Evolutionary conservation across 306 rosid genomes (phyloP).

Genomic region (Lathyrus tuberosus): DNA sequence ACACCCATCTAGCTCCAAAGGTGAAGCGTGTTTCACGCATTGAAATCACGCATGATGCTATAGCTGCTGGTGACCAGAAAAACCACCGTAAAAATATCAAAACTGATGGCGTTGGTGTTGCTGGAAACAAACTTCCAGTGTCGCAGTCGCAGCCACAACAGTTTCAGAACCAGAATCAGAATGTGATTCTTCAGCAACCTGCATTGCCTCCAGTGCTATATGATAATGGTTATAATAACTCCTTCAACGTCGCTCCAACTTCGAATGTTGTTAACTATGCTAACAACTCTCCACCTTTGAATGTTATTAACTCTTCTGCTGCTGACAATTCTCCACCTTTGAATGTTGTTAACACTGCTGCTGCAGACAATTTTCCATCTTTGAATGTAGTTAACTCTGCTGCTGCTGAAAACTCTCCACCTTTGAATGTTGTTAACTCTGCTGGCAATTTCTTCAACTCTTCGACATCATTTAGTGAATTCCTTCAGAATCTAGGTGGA

Average conservation of each 20-base stretch:
- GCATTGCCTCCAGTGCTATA: slow-evolving; percentile 36
- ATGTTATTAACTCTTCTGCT: no score
- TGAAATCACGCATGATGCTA: slow-evolving; percentile 26
- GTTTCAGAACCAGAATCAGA: background rate
- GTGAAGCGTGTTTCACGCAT: slow-evolving; percentile 52
- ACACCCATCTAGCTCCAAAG: slow-evolving; percentile 69
- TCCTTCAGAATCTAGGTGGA: slow-evolving; percentile 42
- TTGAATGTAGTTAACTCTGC: no score
- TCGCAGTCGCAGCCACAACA: slow-evolving; percentile 39
- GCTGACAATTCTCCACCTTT: slow-evolving; percentile 8
- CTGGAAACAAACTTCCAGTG: background rate
- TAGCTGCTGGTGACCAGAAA: background rate
- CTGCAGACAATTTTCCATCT: background rate
- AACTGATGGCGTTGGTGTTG: background rate
- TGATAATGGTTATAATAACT: slow-evolving; percentile 1
- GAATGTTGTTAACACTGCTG: slow-evolving; percentile 33
- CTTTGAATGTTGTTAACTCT: slow-evolving; percentile 40
- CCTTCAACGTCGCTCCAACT: background rate
- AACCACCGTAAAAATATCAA: background rate
- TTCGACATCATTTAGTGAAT: slow-evolving; percentile 36
- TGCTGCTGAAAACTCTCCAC: background rate
- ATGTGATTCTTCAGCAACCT: slow-evolving; percentile 24
- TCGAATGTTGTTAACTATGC: no score
- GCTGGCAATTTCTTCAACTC: slow-evolving; percentile 1
- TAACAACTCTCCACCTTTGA: no score